phyloP scores from a whole-genome alignment of 1,139 yeast species.

The Zygosaccharomyces sapae region DNA sequence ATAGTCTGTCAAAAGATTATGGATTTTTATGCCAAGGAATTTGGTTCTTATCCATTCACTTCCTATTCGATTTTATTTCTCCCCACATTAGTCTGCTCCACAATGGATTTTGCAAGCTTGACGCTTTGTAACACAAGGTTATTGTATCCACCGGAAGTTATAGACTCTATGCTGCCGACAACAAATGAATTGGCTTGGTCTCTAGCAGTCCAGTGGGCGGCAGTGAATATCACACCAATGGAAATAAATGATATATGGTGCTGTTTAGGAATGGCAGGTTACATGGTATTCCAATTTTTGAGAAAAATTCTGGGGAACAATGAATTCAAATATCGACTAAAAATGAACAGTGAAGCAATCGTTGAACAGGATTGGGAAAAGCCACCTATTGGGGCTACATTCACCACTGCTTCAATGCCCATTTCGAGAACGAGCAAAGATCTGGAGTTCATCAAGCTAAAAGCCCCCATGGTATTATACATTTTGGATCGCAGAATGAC shows the following conservation, averaged over 20 bases:
- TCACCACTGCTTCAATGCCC: constrained; percentile 64
- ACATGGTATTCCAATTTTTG: constrained; percentile 73
- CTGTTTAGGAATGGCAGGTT: constrained; percentile 77
- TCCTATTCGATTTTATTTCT: constrained; percentile 77
- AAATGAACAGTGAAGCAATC: constrained; percentile 58
- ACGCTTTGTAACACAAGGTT: constrained; percentile 60
- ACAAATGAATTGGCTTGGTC: constrained; percentile 68
- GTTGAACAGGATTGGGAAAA: constrained; percentile 74
- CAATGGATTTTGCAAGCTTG: constrained; percentile 73
- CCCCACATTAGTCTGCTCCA: constrained; percentile 49
- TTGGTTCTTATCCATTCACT: constrained; percentile 89
- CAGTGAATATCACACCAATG: constrained; percentile 82
- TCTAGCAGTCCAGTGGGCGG: constrained; percentile 88
- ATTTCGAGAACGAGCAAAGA: constrained; percentile 39
- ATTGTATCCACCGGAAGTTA: constrained; percentile 68
- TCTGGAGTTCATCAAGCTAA: constrained; percentile 61
- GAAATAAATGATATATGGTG: constrained; percentile 88
- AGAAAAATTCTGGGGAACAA: constrained; percentile 75
- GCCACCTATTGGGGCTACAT: constrained; percentile 72
- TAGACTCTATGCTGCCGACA: constrained; percentile 73
- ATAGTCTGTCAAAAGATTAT: constrained; percentile 71
- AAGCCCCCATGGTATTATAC: constrained; percentile 80
- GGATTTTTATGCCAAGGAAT: constrained; percentile 80
- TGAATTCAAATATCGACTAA: constrained; percentile 70
- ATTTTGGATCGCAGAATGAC: constrained; percentile 91